Evolutionary conservation across 2,329 filamentous ascomycete genomes (phyloP), one percentile per base, ranked within the genome.

Genomic region (Penicillium fuscoglaucum): DNA sequence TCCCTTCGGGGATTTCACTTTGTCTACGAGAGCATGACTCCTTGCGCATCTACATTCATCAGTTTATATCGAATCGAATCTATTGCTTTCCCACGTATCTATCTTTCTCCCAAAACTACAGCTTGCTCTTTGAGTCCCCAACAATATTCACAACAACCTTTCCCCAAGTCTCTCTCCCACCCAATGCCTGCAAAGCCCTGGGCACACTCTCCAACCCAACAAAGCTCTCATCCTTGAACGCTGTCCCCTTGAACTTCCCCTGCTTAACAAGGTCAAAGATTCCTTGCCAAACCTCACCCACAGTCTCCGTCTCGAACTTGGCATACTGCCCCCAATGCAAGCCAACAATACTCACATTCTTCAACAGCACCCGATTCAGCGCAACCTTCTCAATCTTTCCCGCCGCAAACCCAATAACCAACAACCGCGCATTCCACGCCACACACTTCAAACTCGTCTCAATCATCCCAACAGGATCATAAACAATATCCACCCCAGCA

Each of bases 131-230:
- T 7, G 80, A 82, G 45, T 84, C 82, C 66, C 92, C 90, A 1
- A 89, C 87, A 43, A 98, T 81, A 76, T 91, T 91, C 21, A 97
- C 88, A 1, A 97, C 91, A 0, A 98, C 93, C 82, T 98, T 98
- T 0, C 93, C 93, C 93, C 93, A 98, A 1, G 92, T 96, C 51
- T 89, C 90, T 59, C 93, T 82, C 1, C 86, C 85, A 1, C 91
- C 93, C 55, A 98, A 77, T 2, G 90, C 90, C 68, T 88, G 81
- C 68, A 98, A 74, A 0, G 93, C 93, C 60, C 84, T 84, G 0
- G 89, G 88, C 29, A 97, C 84, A 58, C 82, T 87, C 68, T 96
- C 91, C 55, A 98, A 76, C 0, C 93, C 93, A 15, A 90, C 85
- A 76, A 92, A 97, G 68, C 89, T 86, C 74, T 87, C 84, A 71